Conservation (phyloP, 1,139 yeast genomes). For the Scheffersomyces parashehatae region DNA sequence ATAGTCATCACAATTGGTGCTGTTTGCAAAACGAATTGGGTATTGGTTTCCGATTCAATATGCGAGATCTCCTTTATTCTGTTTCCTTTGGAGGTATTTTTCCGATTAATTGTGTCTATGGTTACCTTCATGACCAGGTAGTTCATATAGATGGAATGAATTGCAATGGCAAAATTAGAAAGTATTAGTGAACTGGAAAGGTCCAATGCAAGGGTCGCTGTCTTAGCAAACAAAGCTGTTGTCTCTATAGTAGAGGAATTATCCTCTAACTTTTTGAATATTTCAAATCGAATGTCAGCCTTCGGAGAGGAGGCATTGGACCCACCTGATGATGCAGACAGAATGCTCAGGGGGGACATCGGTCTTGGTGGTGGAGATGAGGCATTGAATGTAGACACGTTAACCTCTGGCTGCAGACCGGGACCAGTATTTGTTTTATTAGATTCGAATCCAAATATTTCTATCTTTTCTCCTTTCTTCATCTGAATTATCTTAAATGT, state of each 20-base stretch:
- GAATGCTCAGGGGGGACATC: constrained; percentile 1
- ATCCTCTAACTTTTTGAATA: constrained; percentile 30
- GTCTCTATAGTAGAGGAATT: constrained; percentile 26
- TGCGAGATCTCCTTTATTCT: neutral
- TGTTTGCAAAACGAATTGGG: constrained; percentile 33
- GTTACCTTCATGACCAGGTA: constrained; percentile 7
- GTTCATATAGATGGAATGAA: constrained; percentile 7
- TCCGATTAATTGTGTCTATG: constrained; percentile 1
- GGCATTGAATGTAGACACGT: neutral
- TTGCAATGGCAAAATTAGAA: constrained; percentile 12
- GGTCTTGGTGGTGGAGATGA: neutral
- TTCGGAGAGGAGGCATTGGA: constrained; percentile 15
- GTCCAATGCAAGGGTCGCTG: constrained; percentile 35
- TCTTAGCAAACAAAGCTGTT: constrained; percentile 49
- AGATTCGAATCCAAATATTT: constrained; percentile 22
- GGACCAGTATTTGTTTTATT: constrained; percentile 1
- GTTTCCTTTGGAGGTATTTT: neutral
- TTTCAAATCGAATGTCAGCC: constrained; percentile 56
- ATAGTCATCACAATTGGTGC: constrained; percentile 23
- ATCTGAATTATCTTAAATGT: constrained; percentile 24
- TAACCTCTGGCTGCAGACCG: neutral
- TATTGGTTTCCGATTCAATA: neutral
- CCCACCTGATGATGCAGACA: neutral
- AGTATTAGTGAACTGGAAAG: constrained; percentile 16
- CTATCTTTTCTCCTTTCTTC: constrained; percentile 13